Base-by-base conservation (phyloP, 805 yeast genomes). In the Metschnikowia reukaufii region DNA sequence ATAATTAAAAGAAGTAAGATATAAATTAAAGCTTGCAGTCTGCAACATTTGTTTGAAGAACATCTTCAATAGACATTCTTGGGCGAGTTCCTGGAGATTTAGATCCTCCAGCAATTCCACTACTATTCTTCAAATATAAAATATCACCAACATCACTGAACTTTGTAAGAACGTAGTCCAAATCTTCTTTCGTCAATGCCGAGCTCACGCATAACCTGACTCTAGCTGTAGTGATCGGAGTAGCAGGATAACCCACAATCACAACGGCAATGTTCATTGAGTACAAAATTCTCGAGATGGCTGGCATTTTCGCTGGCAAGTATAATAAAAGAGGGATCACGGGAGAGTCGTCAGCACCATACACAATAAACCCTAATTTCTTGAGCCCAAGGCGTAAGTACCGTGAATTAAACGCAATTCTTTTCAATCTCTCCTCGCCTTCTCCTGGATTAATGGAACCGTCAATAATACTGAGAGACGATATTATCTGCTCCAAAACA, bases 201-300 rank as follows among this genome's bases (percentile, higher is more conserved):
- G 97, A 74, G 45, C 96, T 86, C 58, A 94, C 84, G 75, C 99
- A 94, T 59, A 94, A 81, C 66, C 99, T 82, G 21, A 89, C 90
- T 70, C 99, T 82, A 4, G 96, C 86, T 31, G 90, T 81, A 36
- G 88, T 83, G 55, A 94, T 76, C 30, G 96, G 96, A 0, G 98
- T 92, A 0, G 99, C 99, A 9, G 99, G 99, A 64, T 94, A 94
- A 31, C 98, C 97, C 36, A 92, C 98, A 53, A 92, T 84, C 30
- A 94, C 99, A 40, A 92, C 91, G 3, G 99, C 99, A 50, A 94
- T 84, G 44, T 86, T 86, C 67, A 81, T 74, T 54, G 79, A 81
- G 57, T 86, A 79, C 77, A 92, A 78, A 78, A 82, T 79, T 64
- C 96, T 79, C 38, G 96, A 85, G 52, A 90, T 81, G 0, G 92